phyloP scores from a whole-genome alignment of 2,329 filamentous ascomycete species.

The Bipolaris sorokiniana region DNA sequence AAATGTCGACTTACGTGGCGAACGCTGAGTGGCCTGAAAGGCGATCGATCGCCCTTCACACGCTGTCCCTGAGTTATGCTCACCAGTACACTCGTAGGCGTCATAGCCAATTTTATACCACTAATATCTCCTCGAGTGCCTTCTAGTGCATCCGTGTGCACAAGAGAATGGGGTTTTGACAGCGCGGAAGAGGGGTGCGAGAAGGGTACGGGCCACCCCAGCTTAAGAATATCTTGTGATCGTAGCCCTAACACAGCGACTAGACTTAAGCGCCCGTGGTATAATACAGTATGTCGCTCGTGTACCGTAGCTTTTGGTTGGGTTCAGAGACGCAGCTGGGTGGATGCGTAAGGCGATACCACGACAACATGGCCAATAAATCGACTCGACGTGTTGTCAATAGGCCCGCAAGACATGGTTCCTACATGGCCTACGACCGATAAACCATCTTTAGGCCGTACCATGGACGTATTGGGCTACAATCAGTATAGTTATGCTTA shows the following conservation, averaged over 20 bases:
- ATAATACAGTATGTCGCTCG: constrained; percentile 31
- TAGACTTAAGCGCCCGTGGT: constrained; percentile 43
- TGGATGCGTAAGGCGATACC: constrained; percentile 22
- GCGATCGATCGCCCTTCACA: constrained; percentile 43
- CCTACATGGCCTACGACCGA: constrained; percentile 30
- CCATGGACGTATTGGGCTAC: constrained; percentile 40
- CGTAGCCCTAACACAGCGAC: constrained; percentile 29
- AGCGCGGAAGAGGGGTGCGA: constrained; percentile 20
- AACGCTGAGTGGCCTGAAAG: constrained; percentile 51
- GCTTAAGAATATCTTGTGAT: constrained; percentile 34
- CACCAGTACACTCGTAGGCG: constrained; percentile 14
- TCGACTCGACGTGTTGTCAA: constrained; percentile 28
- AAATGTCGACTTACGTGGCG: constrained; percentile 47
- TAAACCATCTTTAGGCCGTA: constrained; percentile 21
- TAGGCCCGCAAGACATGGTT: constrained; percentile 24
- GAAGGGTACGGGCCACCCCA: constrained; percentile 28
- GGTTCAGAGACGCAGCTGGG: constrained; percentile 28
- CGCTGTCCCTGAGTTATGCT: constrained; percentile 8
- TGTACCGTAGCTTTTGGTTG: constrained; percentile 38
- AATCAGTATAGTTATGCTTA: constrained; percentile 41
- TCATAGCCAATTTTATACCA: constrained; percentile 16
- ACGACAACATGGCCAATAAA: constrained; percentile 35
- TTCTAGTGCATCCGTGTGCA: background rate
- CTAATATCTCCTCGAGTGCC: constrained; percentile 10
- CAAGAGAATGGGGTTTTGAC: background rate